Conservation (phyloP, 129 eudicot species). For the Pseudognaphalium luteoalbum region DNA sequence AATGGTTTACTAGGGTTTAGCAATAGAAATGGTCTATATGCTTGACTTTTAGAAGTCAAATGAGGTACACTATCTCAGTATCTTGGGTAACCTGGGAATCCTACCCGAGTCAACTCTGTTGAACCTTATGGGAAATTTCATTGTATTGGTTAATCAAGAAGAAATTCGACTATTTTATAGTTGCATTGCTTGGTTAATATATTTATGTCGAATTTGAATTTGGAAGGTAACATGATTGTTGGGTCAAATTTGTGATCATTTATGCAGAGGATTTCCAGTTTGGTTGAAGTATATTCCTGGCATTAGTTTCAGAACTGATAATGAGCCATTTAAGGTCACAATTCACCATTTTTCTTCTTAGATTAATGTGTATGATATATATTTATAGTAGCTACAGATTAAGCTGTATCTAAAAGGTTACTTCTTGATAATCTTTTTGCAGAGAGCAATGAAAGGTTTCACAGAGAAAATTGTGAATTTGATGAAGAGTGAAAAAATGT, state of each 20-base stretch:
- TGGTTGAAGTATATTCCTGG: conserved; percentile 91
- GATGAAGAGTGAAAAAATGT: conserved; percentile 82
- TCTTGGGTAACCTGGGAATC: too few species aligned
- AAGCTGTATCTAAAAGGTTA: conserved; percentile 10
- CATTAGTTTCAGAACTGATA: conserved; percentile 88
- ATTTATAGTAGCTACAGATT: not conserved
- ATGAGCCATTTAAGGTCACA: conserved; percentile 85
- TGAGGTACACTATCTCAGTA: not conserved
- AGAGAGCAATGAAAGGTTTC: conserved; percentile 76
- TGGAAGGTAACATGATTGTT: not conserved
- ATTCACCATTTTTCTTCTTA: not conserved
- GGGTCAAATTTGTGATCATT: conserved; percentile 11
- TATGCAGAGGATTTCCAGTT: conserved; percentile 86
- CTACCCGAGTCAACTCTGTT: too few species aligned
- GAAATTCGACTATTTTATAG: not conserved
- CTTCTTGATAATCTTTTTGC: conserved; percentile 22
- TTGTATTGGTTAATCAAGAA: not conserved
- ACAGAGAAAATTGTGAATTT: conserved; percentile 72
- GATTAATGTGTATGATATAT: too few species aligned
- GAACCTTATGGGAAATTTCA: not conserved
- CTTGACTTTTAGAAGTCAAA: conserved; percentile 27
- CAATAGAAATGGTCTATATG: not conserved
- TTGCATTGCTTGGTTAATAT: conserved; percentile 1
- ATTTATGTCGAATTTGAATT: not conserved
- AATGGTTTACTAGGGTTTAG: not conserved